Percentiles rank a stretch among this genome's conserved stretches.
phyloP scores from a whole-genome alignment of 2,329 filamentous ascomycete species.

The Leptographium galeiforme region DNA sequence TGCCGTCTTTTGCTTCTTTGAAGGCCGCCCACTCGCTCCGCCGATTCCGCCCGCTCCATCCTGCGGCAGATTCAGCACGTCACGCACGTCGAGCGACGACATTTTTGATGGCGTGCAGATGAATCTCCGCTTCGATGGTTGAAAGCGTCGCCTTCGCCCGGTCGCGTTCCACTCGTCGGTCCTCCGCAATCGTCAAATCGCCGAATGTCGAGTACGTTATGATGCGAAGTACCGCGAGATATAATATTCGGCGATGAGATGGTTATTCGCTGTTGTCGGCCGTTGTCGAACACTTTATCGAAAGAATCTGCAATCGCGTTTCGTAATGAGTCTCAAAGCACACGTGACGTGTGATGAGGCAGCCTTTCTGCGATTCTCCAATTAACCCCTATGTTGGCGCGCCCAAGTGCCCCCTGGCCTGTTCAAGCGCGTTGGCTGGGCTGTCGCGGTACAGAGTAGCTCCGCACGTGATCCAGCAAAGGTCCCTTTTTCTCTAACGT shows the following conservation, averaged over 20 bases:
- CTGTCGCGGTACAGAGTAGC: background rate
- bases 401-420: background rate
- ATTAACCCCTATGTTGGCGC: background rate
- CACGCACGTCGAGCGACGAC: constrained; percentile 70
- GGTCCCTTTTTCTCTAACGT: constrained; percentile 4
- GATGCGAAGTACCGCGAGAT: background rate
- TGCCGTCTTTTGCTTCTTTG: constrained; percentile 62
- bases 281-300: background rate
- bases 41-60: constrained; percentile 26
- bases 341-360: background rate
- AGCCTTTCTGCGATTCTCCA: background rate
- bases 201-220: too few species aligned
- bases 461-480: constrained; percentile 1
- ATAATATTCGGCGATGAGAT: background rate
- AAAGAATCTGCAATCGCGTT: background rate
- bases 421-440: background rate
- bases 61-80: constrained; percentile 70
- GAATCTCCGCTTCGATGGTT: background rate
- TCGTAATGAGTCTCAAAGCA: background rate
- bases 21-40: constrained; percentile 34
- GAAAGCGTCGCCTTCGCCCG: background rate
- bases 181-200: too few species aligned
- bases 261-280: background rate
- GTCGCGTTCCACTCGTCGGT: too few species aligned
- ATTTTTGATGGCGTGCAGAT: constrained; percentile 24